phyloP scores from a whole-genome alignment of 371 early-diverging fungal species.

The Umbelopsis sp. region DNA sequence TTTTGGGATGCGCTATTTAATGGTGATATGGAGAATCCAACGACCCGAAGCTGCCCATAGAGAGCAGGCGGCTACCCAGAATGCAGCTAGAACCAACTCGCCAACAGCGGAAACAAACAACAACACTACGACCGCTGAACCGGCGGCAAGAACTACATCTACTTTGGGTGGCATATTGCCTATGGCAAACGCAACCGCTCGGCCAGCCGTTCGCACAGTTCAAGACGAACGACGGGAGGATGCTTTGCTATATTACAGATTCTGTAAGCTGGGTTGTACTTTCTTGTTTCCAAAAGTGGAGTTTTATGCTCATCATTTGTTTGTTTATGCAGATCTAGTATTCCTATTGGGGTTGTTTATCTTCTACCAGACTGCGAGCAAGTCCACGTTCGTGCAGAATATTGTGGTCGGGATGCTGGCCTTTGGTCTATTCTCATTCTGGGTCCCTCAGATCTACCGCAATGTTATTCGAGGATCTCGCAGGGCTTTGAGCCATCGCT shows the following conservation, averaged over 20 bases:
- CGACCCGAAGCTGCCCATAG: conserved; percentile 55
- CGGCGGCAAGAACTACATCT: conserved; percentile 21
- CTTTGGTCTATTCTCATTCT: conserved; percentile 69
- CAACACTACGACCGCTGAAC: not conserved
- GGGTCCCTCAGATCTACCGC: conserved; percentile 81
- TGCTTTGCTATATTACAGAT: conserved; percentile 54
- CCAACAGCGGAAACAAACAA: not conserved
- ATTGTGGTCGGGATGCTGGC: conserved; percentile 52
- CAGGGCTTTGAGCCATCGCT: conserved; percentile 61
- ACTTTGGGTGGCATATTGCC: not conserved
- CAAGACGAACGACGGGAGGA: conserved; percentile 40
- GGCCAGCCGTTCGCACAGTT: conserved; percentile 24
- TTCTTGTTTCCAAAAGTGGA: too few species aligned
- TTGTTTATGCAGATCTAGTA: conserved; percentile 48
- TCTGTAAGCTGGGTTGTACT: conserved; percentile 44
- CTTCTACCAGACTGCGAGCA: conserved; percentile 66
- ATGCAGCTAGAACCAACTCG: conserved; percentile 10
- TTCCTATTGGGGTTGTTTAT: conserved; percentile 66
- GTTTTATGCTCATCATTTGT: not conserved
- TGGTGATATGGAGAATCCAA: conserved; percentile 74
- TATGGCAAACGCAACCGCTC: conserved; percentile 32
- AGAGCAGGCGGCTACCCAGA: conserved; percentile 26
- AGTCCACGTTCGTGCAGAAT: conserved; percentile 56
- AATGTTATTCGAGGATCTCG: conserved; percentile 68
- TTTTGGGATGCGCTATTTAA: conserved; percentile 75